Base-by-base conservation (phyloP, 2,329 filamentous ascomycete species). In the Ophiostoma sp. region DNA sequence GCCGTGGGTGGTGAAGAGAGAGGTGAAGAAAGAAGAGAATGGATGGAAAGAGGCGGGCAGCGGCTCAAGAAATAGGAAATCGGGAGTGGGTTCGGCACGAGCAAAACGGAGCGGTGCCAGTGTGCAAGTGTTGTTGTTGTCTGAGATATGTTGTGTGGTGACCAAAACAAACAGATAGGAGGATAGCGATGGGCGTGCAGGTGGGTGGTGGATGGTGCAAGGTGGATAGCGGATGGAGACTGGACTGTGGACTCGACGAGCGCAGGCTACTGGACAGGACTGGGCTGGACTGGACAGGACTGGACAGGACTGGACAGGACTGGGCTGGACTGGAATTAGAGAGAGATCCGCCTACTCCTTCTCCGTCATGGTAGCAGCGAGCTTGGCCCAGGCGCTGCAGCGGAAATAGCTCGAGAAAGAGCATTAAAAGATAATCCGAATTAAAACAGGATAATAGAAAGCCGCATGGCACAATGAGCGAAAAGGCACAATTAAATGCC, bases 1-100 rank as follows among this genome's bases (percentile, higher is more conserved):
- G 82, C 81, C 81, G 81, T 81, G 81, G 81, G 81, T 83, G 78
- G 78, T 74, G 77, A 75, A 76, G 9, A 63, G 40, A 18, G 60
- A 62, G 58, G 58, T 40, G 38, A 38, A 60, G 58, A 76, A 76
- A 75, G 73, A 70, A 69, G 66, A 69, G 65, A 67, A 65, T 41
- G 71, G 66, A 66, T 36, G 58, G 36, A 55, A 64, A 70, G 73
- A 55, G 16, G 45, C 63, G 64, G 36, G 18, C 18, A 47, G 52
- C 11, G 76, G 74, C 75, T 74, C 75, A 73, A 73, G 69, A 69
- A 72, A 72, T 66, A 62, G 66, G 52, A 55, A 65, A 55, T 64
- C 36, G 47, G 44, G 62, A 70, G 71, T 64, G 63, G 74, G 73
- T 72, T 67, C 69, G 71, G 67, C 14, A 14, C 27, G 7, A 38